Percentiles rank a stretch among this genome's conserved stretches.
Evolutionary conservation across 306 rosid species (phyloP).

Genomic region (Mimosa bimucronata): DNA sequence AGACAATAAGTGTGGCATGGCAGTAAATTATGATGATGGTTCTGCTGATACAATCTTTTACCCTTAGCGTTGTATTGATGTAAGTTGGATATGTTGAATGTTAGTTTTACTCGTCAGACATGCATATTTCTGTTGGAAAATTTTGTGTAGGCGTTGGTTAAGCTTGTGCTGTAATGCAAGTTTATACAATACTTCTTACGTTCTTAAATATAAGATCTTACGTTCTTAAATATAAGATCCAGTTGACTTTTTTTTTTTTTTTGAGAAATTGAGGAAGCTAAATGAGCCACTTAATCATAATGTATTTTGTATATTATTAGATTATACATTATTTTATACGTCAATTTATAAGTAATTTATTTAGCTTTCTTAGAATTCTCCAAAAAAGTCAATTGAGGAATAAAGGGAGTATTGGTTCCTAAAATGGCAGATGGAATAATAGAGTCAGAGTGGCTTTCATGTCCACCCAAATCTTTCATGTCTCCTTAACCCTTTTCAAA

Average conservation of each 20-base stretch:
- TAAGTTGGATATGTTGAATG: constrained; percentile 51
- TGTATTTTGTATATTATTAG: too few relatives aligned
- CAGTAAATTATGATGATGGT: constrained; percentile 32
- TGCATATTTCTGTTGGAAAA: constrained; percentile 9
- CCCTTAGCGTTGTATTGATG: constrained; percentile 40
- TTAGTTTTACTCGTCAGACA: constrained; percentile 39
- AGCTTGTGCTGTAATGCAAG: constrained; percentile 38
- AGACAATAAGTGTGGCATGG: constrained; percentile 28
- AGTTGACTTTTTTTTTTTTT: too few relatives aligned
- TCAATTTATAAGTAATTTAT: too few relatives aligned
- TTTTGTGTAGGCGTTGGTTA: constrained; percentile 10
- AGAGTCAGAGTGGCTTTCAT: constrained; percentile 24
- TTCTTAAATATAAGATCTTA: too few relatives aligned
- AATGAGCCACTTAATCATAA: too few relatives aligned
- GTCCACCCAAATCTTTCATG: constrained; percentile 19
- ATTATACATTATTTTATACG: too few relatives aligned
- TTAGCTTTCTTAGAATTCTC: too few relatives aligned
- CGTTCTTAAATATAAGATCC: too few relatives aligned
- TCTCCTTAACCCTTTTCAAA: neutral
- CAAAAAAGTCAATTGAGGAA: too few relatives aligned
- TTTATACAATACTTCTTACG: too few relatives aligned
- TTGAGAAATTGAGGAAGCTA: too few relatives aligned
- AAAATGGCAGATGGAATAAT: constrained; percentile 39
- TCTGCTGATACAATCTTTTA: constrained; percentile 32
- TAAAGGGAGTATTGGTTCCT: constrained; percentile 25